Percentiles rank a stretch among this genome's conserved stretches.
phyloP scores from a whole-genome alignment of 2,329 filamentous ascomycete genomes.

The Alternaria novae-zelandiae region DNA sequence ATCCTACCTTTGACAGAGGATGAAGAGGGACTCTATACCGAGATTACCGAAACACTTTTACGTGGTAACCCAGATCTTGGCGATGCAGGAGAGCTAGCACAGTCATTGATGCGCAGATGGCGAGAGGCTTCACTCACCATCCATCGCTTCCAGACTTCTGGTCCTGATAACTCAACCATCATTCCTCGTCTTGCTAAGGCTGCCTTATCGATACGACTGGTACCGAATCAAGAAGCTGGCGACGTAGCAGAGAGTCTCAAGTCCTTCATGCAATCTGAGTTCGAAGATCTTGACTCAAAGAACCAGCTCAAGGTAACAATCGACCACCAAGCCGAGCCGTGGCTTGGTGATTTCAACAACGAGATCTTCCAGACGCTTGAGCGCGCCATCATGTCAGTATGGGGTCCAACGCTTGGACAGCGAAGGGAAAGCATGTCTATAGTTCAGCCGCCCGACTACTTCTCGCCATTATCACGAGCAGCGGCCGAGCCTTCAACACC shows the following conservation, averaged over 20 bases:
- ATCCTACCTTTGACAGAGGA: conserved; percentile 76
- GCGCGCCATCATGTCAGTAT: conserved; percentile 81
- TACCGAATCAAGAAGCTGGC: conserved; percentile 88
- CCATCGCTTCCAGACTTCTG: conserved; percentile 90
- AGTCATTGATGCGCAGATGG: conserved; percentile 91
- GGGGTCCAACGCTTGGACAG: conserved; percentile 65
- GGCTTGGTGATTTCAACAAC: conserved; percentile 91
- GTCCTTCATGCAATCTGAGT: conserved; percentile 72
- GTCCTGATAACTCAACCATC: conserved; percentile 84
- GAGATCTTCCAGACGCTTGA: conserved; percentile 90
- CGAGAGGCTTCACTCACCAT: conserved; percentile 93
- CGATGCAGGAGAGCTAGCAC: conserved; percentile 73
- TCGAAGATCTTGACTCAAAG: conserved; percentile 75
- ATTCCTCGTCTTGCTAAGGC: conserved; percentile 90
- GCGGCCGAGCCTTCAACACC: conserved; percentile 3
- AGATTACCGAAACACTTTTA: conserved; percentile 80
- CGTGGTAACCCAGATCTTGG: conserved; percentile 71
- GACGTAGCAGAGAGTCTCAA: conserved; percentile 73
- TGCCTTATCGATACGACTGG: conserved; percentile 86
- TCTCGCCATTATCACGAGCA: conserved; percentile 16
- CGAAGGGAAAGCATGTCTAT: conserved; percentile 20
- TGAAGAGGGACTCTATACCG: conserved; percentile 81
- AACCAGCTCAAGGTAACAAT: conserved; percentile 84
- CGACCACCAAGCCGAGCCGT: conserved; percentile 92
- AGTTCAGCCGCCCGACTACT: conserved; percentile 22